These are phyloP conservation scores for Schizosaccharomyces octosporus DNA, from an alignment of 805 yeast species.

Conservation along the genomic window DNA sequence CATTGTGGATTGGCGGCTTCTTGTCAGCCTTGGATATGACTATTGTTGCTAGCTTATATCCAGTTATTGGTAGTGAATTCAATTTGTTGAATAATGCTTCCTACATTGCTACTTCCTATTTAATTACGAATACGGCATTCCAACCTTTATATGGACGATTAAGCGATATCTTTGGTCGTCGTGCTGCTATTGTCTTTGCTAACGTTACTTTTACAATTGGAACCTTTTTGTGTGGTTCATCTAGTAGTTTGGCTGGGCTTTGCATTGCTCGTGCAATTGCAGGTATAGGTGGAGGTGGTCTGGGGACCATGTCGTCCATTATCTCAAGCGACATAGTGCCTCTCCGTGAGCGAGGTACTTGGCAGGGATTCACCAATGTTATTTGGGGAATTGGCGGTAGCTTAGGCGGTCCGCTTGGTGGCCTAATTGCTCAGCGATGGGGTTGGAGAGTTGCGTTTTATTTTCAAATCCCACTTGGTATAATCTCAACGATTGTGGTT, in stretches of 20 bases:
- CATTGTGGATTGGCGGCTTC: conserved; percentile 1
- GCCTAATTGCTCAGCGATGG: conserved; percentile 23
- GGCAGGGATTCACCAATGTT: conserved; percentile 62
- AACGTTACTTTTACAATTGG: conserved; percentile 23
- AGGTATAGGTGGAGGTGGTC: conserved; percentile 84
- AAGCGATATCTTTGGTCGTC: conserved; percentile 31
- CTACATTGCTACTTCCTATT: conserved; percentile 57
- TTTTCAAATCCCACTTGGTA: conserved; percentile 18
- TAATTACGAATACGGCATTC: conserved; percentile 46
- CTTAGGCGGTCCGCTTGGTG: conserved; percentile 36
- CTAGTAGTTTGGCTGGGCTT: conserved; percentile 3
- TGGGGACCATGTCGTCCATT: conserved; percentile 49
- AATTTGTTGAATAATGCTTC: conserved; percentile 27
- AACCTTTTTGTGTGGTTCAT: conserved; percentile 24
- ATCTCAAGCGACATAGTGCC: conserved; percentile 56
- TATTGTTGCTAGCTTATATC: background rate
- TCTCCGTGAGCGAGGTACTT: conserved; percentile 48
- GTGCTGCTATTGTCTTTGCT: conserved; percentile 20
- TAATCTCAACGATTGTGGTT: conserved; percentile 18
- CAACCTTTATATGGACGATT: conserved; percentile 57
- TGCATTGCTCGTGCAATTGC: conserved; percentile 32
- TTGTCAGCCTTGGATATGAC: conserved; percentile 1
- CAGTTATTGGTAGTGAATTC: conserved; percentile 30
- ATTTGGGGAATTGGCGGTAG: conserved; percentile 55
- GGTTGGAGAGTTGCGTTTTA: conserved; percentile 39